Percentiles rank a stretch among this genome's conserved stretches.
These are phyloP conservation scores for Senecio squalidus DNA, from an alignment of 140 eudicot species.

Conservation along the genomic window DNA sequence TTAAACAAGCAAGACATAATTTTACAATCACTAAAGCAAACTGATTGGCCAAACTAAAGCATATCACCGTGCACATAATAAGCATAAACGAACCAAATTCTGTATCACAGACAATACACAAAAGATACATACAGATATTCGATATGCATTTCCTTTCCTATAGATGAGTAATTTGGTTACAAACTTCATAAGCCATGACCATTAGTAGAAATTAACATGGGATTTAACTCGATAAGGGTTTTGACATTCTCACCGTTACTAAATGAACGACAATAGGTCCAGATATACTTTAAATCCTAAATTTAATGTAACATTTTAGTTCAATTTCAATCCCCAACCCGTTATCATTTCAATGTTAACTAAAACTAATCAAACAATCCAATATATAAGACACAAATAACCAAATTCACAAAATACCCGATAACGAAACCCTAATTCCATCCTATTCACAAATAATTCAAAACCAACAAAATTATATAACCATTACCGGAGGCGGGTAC, in stretches of 20 bases:
- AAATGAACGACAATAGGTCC: not conserved
- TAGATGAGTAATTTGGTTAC: not conserved
- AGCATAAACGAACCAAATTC: not conserved
- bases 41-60: not conserved
- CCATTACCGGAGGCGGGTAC: conserved; percentile 28
- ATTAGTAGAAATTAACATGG: no score
- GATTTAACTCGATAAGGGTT: no score
- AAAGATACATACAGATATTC: not conserved
- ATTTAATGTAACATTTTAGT: not conserved
- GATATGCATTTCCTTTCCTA: not conserved
- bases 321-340: not conserved
- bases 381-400: not conserved
- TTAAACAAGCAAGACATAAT: not conserved
- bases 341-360: not conserved
- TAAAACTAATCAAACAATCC: not conserved
- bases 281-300: not conserved
- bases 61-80: conserved; percentile 8
- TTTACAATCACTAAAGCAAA: not conserved
- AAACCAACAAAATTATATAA: not conserved
- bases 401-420: not conserved
- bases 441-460: not conserved
- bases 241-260: not conserved
- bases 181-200: not conserved
- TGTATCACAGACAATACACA: not conserved
- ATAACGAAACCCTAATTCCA: not conserved